Conservation (phyloP, 768 basidiomycete genomes). For the Arthromyces matolae region DNA sequence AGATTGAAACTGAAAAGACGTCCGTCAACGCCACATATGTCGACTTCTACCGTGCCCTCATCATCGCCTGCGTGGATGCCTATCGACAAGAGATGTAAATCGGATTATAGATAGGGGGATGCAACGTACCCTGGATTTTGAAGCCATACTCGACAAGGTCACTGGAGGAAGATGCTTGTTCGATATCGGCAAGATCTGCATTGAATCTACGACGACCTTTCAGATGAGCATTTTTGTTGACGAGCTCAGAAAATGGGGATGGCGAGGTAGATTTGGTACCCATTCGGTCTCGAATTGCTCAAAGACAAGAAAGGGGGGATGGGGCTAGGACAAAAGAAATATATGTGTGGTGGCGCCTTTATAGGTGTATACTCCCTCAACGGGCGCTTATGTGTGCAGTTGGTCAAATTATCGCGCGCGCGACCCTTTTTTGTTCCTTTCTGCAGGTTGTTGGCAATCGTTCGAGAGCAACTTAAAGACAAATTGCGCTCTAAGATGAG, state of each 20-base stretch:
- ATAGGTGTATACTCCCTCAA: no score
- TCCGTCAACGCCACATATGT: constrained; percentile 32
- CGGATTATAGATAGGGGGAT: background rate
- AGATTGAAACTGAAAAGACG: constrained; percentile 39
- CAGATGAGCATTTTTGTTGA: constrained; percentile 35
- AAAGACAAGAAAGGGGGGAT: background rate
- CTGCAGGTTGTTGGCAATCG: no score
- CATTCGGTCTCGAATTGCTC: constrained; percentile 11
- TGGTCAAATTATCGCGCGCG: no score
- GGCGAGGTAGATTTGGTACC: constrained; percentile 1
- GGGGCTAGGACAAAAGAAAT: background rate
- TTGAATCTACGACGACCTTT: constrained; percentile 56
- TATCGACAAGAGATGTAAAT: constrained; percentile 21
- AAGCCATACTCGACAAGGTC: constrained; percentile 34
- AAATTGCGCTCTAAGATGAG: no score
- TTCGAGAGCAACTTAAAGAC: no score
- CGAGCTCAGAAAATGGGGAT: background rate
- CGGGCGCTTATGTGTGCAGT: no score
- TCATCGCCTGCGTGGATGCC: constrained; percentile 56
- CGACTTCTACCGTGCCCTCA: constrained; percentile 58
- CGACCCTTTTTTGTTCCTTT: no score
- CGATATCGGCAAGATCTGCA: constrained; percentile 52
- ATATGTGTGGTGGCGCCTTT: no score
- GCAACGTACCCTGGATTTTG: constrained; percentile 37
- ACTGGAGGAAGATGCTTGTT: constrained; percentile 32